A percentile compares a stretch with the other conserved stretches of the same genome.
Conservation (phyloP, 345 rosid genomes). For the Turnera subulata region DNA sequence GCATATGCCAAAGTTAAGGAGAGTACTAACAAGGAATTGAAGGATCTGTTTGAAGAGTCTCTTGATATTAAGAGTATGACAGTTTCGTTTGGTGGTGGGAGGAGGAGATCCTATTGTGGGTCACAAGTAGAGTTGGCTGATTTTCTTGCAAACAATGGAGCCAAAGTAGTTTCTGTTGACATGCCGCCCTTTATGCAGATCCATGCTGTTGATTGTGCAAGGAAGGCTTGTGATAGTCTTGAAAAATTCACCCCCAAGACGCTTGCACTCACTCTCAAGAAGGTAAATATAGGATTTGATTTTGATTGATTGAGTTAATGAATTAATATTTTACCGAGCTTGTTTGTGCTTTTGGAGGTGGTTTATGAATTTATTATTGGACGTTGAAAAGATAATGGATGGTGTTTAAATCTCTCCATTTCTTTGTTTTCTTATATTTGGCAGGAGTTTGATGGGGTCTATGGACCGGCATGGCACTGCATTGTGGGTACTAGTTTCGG, state of each 20-base stretch:
- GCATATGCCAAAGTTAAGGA: conserved; percentile 3
- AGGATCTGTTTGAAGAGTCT: conserved; percentile 18
- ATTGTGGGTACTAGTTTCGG: conserved; percentile 64
- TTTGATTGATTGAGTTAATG: neutral
- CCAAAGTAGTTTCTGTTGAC: conserved; percentile 61
- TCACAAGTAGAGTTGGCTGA: conserved; percentile 46
- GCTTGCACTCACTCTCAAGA: conserved; percentile 63
- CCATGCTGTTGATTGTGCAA: conserved; percentile 68
- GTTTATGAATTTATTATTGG: conserved; percentile 2
- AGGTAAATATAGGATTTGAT: conserved; percentile 30
- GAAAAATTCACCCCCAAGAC: conserved; percentile 65
- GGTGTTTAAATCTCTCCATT: neutral
- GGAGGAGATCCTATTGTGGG: conserved; percentile 52
- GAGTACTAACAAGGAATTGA: conserved; percentile 12
- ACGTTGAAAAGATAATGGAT: conserved; percentile 2
- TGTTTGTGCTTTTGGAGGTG: neutral
- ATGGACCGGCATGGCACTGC: conserved; percentile 70
- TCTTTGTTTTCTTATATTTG: conserved; percentile 8
- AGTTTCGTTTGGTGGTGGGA: conserved; percentile 30
- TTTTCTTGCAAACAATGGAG: conserved; percentile 56
- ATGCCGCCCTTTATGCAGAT: conserved; percentile 86
- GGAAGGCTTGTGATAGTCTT: conserved; percentile 60
- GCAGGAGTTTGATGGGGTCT: conserved; percentile 58
- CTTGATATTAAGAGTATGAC: conserved; percentile 31
- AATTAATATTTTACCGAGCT: conserved; percentile 1